Percentiles rank a stretch among this genome's conserved stretches.
Conservation (phyloP, 495 filamentous ascomycete genomes). For the Aspergillus ostianus region DNA sequence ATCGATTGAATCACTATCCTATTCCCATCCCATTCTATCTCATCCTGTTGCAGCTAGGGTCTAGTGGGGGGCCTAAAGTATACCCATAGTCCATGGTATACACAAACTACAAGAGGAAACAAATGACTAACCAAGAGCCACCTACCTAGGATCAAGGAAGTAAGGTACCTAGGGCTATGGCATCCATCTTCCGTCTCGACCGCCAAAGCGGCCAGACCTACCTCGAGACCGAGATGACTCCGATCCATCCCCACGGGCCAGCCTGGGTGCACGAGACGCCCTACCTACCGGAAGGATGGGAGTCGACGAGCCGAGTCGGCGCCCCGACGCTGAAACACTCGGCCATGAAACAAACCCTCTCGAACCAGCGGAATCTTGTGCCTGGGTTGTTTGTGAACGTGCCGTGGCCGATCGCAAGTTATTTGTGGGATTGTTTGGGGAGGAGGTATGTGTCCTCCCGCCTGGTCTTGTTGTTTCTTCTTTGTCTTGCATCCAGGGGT, state of each 20-base stretch:
- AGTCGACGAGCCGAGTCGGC: slow-evolving; percentile 23
- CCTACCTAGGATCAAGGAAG: too few species aligned
- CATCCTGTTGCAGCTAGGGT: too few species aligned
- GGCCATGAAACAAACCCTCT: slow-evolving; percentile 29
- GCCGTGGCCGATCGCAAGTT: slow-evolving; percentile 37
- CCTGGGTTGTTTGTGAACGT: slow-evolving; percentile 30
- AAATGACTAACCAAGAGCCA: too few species aligned
- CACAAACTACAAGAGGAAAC: too few species aligned
- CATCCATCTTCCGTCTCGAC: slow-evolving; percentile 5
- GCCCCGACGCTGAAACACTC: slow-evolving; percentile 32
- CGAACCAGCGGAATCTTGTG: slow-evolving; percentile 33
- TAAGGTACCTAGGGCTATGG: background rate
- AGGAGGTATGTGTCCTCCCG: slow-evolving; percentile 26
- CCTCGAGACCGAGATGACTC: slow-evolving; percentile 7
- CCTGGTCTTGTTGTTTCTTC: too few species aligned
- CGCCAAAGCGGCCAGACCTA: slow-evolving; percentile 18
- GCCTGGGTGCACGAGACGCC: slow-evolving; percentile 41
- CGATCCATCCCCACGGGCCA: slow-evolving; percentile 15
- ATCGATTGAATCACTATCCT: too few species aligned
- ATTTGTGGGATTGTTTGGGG: slow-evolving; percentile 40
- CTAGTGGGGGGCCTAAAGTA: too few species aligned
- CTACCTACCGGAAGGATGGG: slow-evolving; percentile 28
- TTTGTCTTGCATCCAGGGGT: background rate
- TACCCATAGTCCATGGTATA: too few species aligned
- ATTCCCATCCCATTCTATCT: too few species aligned